Evolutionary conservation across 192 early-diverging fungal genomes (phyloP).

Genomic region (Fimicolochytrium jonesii): DNA sequence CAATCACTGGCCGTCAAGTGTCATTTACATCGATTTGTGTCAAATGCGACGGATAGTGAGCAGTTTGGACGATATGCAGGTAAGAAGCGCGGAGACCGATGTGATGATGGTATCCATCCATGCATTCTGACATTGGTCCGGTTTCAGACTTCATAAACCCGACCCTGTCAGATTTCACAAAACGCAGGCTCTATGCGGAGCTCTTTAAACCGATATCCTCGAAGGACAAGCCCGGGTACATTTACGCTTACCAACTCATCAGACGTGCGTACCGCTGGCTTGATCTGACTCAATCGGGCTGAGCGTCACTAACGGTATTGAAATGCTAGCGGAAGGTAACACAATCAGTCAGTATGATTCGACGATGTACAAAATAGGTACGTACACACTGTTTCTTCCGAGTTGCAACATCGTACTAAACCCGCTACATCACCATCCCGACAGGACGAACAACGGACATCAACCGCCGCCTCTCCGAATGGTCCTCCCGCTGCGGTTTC

Average conservation of each 20-base stretch:
- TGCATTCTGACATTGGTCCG: not conserved
- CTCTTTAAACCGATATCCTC: slow-evolving; percentile 10
- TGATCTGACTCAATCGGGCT: no score
- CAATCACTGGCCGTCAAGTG: not conserved
- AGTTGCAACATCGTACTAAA: no score
- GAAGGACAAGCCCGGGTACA: slow-evolving; percentile 23
- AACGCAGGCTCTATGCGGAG: slow-evolving; percentile 4
- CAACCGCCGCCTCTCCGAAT: slow-evolving; percentile 11
- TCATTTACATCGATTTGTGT: not conserved
- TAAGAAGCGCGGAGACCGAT: not conserved
- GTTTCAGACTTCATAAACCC: slow-evolving; percentile 6
- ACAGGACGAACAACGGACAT: slow-evolving; percentile 26
- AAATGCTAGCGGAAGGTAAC: no score
- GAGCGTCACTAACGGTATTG: no score
- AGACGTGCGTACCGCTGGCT: no score
- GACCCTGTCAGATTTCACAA: not conserved
- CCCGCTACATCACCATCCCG: no score
- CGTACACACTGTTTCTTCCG: not conserved
- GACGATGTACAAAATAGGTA: slow-evolving; percentile 30
- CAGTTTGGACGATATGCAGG: not conserved
- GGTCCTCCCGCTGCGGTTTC: slow-evolving; percentile 25
- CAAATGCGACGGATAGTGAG: not conserved
- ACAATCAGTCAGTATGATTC: not conserved
- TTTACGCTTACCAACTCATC: slow-evolving; percentile 27
- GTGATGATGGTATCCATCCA: not conserved